Percentiles rank a stretch among this genome's conserved stretches.
These are phyloP conservation scores for Picochlorum costavermella DNA, from an alignment of 139 green algal genomes.

Conservation along the genomic window DNA sequence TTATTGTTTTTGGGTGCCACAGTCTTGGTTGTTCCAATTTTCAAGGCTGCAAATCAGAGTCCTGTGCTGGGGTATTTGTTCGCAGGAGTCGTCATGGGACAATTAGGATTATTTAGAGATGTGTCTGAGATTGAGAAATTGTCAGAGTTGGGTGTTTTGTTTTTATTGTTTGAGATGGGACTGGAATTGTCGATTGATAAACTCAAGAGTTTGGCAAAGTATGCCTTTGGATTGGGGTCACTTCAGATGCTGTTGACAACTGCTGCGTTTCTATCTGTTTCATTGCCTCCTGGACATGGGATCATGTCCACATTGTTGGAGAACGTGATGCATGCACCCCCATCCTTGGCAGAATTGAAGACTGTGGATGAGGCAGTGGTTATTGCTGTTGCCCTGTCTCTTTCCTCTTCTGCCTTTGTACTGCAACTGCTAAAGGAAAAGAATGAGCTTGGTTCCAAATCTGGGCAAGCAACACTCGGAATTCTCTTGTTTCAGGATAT, in stretches of 20 bases:
- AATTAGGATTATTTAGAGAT: conserved; percentile 82
- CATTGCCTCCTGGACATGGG: conserved; percentile 63
- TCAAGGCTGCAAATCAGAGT: conserved; percentile 75
- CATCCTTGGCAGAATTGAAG: conserved; percentile 33
- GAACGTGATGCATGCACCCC: conserved; percentile 40
- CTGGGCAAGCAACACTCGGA: conserved; percentile 87
- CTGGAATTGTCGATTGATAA: conserved; percentile 85
- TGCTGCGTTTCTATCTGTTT: conserved; percentile 60
- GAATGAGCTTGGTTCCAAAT: conserved; percentile 67
- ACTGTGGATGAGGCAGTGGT: conserved; percentile 75
- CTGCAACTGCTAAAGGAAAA: conserved; percentile 88
- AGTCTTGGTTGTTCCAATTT: conserved; percentile 84
- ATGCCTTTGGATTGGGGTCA: conserved; percentile 85
- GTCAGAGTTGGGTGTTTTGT: conserved; percentile 89
- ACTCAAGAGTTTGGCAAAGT: conserved; percentile 84
- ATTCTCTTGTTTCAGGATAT: conserved; percentile 94
- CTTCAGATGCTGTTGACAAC: conserved; percentile 71
- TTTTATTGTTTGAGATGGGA: conserved; percentile 97
- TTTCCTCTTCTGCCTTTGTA: conserved; percentile 85
- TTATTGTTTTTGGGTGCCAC: conserved; percentile 83
- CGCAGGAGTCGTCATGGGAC: conserved; percentile 74
- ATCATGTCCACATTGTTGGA: conserved; percentile 79
- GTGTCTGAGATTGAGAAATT: conserved; percentile 81
- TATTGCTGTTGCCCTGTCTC: conserved; percentile 78
- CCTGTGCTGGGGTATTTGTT: conserved; percentile 90